Percentiles rank a stretch among this genome's conserved stretches.
phyloP scores from a whole-genome alignment of 257 asterid genomes.

The Solanum sejunctum region DNA sequence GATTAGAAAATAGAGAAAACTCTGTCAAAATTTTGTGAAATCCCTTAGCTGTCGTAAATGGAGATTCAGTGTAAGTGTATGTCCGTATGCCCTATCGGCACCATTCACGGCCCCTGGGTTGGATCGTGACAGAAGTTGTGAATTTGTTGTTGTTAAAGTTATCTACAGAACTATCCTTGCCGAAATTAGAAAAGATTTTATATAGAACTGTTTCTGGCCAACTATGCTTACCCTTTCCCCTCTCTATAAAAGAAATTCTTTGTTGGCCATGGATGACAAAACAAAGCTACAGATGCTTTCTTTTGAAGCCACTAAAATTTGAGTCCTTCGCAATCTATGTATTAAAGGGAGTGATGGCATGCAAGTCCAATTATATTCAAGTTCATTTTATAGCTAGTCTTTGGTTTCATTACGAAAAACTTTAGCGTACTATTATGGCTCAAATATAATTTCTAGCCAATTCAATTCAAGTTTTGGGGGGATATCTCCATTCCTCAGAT shows the following conservation, averaged over 20 bases:
- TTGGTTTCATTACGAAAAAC: neutral
- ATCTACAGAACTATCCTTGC: neutral
- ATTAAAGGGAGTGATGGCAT: slow-evolving; percentile 59
- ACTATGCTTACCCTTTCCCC: neutral
- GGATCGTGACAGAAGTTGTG: no score
- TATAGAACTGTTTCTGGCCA: neutral
- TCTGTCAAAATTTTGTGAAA: no score
- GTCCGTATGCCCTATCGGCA: no score
- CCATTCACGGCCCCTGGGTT: no score
- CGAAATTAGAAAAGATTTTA: neutral
- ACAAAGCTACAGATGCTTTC: slow-evolving; percentile 56
- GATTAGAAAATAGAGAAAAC: no score
- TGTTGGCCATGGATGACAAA: slow-evolving; percentile 48
- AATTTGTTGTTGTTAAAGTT: neutral
- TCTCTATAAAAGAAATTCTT: slow-evolving; percentile 37
- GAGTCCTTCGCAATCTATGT: slow-evolving; percentile 63
- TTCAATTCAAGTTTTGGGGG: neutral
- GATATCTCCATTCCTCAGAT: neutral
- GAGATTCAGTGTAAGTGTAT: no score
- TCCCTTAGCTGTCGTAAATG: no score
- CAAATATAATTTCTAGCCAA: neutral
- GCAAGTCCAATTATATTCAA: slow-evolving; percentile 34
- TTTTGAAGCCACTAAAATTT: slow-evolving; percentile 57
- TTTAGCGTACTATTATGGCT: neutral
- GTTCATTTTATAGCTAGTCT: neutral